Evolutionary conservation across 2,329 filamentous ascomycete genomes (phyloP).

Genomic region (Fusarium clavum): DNA sequence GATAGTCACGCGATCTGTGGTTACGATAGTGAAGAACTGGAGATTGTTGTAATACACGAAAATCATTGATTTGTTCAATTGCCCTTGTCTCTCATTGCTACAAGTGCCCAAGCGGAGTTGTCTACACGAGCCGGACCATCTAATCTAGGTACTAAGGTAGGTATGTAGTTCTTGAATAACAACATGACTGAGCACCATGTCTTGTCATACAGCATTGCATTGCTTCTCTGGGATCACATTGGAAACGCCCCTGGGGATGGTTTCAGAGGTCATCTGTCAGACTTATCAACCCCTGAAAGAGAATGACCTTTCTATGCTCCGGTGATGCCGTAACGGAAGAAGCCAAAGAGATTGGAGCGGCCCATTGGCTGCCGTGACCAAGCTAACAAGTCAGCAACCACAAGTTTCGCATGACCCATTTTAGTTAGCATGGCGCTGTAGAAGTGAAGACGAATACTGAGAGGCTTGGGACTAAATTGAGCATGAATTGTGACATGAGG

Average conservation of each 20-base stretch:
- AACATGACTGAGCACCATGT: not conserved
- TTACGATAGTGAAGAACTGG: constrained; percentile 17
- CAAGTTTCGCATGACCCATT: constrained; percentile 26
- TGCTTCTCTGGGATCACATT: not conserved
- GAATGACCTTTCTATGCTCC: constrained; percentile 26
- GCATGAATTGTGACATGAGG: constrained; percentile 1
- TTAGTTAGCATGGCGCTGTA: constrained; percentile 23
- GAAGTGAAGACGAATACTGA: constrained; percentile 3
- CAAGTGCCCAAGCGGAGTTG: not conserved
- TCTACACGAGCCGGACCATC: not conserved
- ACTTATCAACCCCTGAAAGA: constrained; percentile 2
- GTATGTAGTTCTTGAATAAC: not conserved
- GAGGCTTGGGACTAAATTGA: constrained; percentile 12
- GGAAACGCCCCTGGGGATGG: not conserved
- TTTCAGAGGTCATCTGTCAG: not conserved
- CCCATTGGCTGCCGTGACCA: constrained; percentile 37
- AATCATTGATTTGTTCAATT: constrained; percentile 18
- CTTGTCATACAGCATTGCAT: not conserved
- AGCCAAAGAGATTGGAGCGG: constrained; percentile 1
- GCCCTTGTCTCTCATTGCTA: not conserved
- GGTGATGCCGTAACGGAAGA: constrained; percentile 10
- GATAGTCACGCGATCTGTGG: constrained; percentile 18
- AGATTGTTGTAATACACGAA: constrained; percentile 40
- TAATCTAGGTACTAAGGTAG: not conserved
- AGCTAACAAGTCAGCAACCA: constrained; percentile 36